Conservation (phyloP, 2,329 filamentous ascomycete species). For the Alternaria alternata region DNA sequence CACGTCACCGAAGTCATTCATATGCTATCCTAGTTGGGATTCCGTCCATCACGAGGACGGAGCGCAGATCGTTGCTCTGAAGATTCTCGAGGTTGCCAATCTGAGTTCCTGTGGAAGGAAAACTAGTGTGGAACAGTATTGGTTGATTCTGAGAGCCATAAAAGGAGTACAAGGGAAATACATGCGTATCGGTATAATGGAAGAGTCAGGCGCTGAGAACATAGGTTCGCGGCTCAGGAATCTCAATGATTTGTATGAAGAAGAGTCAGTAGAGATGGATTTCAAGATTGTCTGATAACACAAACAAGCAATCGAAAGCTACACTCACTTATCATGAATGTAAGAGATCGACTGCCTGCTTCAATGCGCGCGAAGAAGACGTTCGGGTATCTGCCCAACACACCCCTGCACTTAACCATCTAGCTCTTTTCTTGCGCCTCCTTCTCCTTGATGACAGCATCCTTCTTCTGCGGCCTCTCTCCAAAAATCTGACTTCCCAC, state of each 20-base stretch:
- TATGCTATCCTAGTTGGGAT: too few relatives aligned
- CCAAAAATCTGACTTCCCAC: conserved; percentile 97
- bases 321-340: too few relatives aligned
- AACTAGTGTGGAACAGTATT: not conserved
- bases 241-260: not conserved
- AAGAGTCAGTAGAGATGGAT: not conserved
- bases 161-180: not conserved
- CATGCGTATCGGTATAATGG: not conserved
- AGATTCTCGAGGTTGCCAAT: not conserved
- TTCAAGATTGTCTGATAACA: not conserved
- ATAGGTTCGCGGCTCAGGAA: not conserved
- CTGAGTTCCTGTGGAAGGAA: not conserved
- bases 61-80: not conserved
- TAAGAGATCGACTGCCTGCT: too few relatives aligned
- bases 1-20: too few relatives aligned
- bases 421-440: conserved; percentile 26
- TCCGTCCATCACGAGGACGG: too few relatives aligned
- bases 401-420: rapidly evolving
- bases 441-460: conserved; percentile 70
- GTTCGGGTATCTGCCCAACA: not conserved
- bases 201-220: too few relatives aligned
- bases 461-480: conserved; percentile 76
- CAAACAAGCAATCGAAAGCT: too few relatives aligned
- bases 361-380: too few relatives aligned
- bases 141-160: not conserved